These are phyloP conservation scores for Colletotrichum sp. DNA, from an alignment of 2,329 filamentous ascomycete species.

Conservation along the genomic window DNA sequence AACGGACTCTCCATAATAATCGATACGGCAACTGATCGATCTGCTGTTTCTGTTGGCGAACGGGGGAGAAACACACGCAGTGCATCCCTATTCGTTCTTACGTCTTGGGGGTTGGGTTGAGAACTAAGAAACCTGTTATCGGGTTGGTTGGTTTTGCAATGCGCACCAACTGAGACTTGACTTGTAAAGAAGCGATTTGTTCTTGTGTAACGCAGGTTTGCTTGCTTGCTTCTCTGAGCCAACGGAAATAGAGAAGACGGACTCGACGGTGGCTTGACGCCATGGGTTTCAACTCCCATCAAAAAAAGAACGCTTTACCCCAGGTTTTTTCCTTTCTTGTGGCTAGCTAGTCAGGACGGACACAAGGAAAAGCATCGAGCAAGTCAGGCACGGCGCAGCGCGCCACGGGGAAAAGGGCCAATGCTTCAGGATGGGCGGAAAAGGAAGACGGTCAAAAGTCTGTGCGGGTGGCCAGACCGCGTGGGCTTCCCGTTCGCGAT, in stretches of 20 bases:
- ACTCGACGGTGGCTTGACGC: slow-evolving; percentile 6
- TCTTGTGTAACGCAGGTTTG: background rate
- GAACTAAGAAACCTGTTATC: background rate
- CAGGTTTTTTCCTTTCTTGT: background rate
- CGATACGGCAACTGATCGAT: background rate
- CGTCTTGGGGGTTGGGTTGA: background rate
- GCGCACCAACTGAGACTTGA: background rate
- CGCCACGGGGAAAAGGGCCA: background rate
- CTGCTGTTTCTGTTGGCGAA: background rate
- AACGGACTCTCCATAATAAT: background rate
- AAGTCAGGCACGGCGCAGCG: background rate
- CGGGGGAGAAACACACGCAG: background rate
- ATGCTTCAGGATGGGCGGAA: background rate
- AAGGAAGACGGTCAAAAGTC: background rate
- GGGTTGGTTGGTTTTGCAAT: background rate
- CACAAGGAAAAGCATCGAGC: background rate
- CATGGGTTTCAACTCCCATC: slow-evolving; percentile 1
- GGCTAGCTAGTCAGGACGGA: background rate
- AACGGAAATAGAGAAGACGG: background rate
- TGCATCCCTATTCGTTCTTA: background rate
- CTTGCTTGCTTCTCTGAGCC: background rate
- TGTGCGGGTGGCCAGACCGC: slow-evolving; percentile 4
- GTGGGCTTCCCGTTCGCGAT: background rate
- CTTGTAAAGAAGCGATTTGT: background rate
- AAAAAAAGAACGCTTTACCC: background rate